Percentiles rank a stretch among this genome's conserved stretches.
phyloP scores from a whole-genome alignment of 2,329 filamentous ascomycete species.

The Apiospora koreana region DNA sequence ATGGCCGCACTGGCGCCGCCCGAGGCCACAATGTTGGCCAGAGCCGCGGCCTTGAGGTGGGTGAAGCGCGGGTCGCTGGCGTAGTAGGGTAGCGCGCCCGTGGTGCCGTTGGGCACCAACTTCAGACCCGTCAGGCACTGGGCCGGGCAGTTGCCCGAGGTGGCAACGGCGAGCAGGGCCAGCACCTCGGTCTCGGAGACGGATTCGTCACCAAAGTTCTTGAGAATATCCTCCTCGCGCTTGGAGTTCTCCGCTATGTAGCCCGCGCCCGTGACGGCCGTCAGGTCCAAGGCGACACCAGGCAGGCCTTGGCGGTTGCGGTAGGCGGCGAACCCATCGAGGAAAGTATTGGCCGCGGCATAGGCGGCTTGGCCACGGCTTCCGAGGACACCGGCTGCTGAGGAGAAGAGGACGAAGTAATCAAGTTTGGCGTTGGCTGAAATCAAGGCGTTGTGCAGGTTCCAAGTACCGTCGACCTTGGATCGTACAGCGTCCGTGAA shows the following conservation, averaged over 20 bases:
- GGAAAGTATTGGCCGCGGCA: slow-evolving; percentile 49
- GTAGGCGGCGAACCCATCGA: slow-evolving; percentile 43
- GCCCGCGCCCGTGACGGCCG: slow-evolving; percentile 50
- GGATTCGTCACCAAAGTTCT: slow-evolving; percentile 19
- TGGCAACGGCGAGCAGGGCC: slow-evolving; percentile 26
- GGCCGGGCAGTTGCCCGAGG: slow-evolving; percentile 33
- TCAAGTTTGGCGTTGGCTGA: slow-evolving; percentile 39
- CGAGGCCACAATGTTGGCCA: slow-evolving; percentile 37
- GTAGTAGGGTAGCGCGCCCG: slow-evolving; percentile 52
- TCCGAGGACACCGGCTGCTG: slow-evolving; percentile 50
- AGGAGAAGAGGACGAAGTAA: slow-evolving; percentile 54
- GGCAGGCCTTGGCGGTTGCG: slow-evolving; percentile 40
- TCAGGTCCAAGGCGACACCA: slow-evolving; percentile 53
- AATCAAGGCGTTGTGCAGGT: slow-evolving; percentile 50
- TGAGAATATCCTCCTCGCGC: slow-evolving; percentile 28
- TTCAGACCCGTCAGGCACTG: slow-evolving; percentile 30
- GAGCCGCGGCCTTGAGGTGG: slow-evolving; percentile 40
- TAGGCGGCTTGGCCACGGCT: slow-evolving; percentile 56
- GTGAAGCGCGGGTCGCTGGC: slow-evolving; percentile 55
- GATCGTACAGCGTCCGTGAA: slow-evolving; percentile 38
- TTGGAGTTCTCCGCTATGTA: slow-evolving; percentile 48
- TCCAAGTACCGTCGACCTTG: slow-evolving; percentile 56
- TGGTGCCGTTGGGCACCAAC: slow-evolving; percentile 37
- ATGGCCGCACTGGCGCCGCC: slow-evolving; percentile 43
- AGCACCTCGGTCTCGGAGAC: slow-evolving; percentile 25